These are phyloP conservation scores for Juncus effusus DNA, from an alignment of 176 grass and related monocot species.

Conservation along the genomic window DNA sequence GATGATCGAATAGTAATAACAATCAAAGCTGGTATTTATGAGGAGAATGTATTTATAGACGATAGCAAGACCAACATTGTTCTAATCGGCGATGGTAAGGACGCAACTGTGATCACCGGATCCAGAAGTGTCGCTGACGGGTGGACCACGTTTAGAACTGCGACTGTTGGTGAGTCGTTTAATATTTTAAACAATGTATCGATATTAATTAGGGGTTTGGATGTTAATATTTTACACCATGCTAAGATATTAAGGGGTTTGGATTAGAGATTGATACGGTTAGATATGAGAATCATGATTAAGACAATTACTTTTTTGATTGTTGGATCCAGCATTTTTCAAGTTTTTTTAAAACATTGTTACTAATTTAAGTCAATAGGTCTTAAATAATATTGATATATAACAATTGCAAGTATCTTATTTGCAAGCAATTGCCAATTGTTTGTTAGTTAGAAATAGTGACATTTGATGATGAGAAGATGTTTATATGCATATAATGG, in stretches of 20 bases:
- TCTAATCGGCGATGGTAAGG: slow-evolving; percentile 45
- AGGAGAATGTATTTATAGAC: slow-evolving; percentile 73
- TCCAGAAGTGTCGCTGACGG: slow-evolving; percentile 46
- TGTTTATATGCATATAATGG: no score
- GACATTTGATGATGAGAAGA: no score
- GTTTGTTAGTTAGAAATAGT: no score
- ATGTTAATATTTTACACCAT: background rate
- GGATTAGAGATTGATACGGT: no score
- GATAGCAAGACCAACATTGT: slow-evolving; percentile 50
- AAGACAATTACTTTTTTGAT: no score
- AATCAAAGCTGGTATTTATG: slow-evolving; percentile 62
- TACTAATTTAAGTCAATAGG: no score
- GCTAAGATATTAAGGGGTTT: no score
- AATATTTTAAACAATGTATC: no score
- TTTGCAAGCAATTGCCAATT: no score
- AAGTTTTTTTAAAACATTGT: background rate
- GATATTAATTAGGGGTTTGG: background rate
- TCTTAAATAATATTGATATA: no score
- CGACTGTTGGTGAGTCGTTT: slow-evolving; percentile 54
- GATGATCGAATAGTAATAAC: slow-evolving; percentile 41
- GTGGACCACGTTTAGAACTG: slow-evolving; percentile 68
- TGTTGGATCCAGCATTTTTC: background rate
- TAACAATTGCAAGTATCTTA: no score
- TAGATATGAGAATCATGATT: no score
- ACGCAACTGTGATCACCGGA: slow-evolving; percentile 63